Evolutionary conservation across 495 filamentous ascomycete species (phyloP).

Genomic region (Podospora didyma): DNA sequence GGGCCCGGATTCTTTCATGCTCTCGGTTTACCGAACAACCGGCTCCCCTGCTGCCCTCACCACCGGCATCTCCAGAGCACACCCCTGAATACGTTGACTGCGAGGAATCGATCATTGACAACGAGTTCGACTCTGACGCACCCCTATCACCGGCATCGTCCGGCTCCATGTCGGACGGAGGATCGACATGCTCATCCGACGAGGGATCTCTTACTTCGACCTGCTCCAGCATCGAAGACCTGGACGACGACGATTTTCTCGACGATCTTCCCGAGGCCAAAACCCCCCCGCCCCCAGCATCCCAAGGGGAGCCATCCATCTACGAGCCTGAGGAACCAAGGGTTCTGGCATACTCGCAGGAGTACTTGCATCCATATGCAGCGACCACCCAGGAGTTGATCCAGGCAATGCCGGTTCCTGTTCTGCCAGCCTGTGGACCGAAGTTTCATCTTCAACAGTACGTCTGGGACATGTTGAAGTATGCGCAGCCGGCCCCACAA

Average conservation of each 20-base stretch:
- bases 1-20: constrained; percentile 72
- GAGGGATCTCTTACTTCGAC: constrained; percentile 43
- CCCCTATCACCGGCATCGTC: constrained; percentile 39
- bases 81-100: constrained; percentile 39
- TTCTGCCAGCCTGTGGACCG: constrained; percentile 24
- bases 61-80: constrained; percentile 36
- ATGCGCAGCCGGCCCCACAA: constrained; percentile 28
- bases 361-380: constrained; percentile 39
- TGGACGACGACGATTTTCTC: constrained; percentile 38
- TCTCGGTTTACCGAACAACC: constrained; percentile 62
- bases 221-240: constrained; percentile 42
- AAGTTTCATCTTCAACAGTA: constrained; percentile 41
- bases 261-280: constrained; percentile 38
- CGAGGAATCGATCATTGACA: constrained; percentile 38
- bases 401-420: constrained; percentile 23
- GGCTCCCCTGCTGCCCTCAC: constrained; percentile 26
- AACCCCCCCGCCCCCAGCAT: constrained; percentile 33
- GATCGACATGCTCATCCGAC: constrained; percentile 45
- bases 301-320: constrained; percentile 26
- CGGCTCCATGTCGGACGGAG: constrained; percentile 36
- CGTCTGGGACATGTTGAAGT: constrained; percentile 41
- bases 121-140: constrained; percentile 29
- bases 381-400: constrained; percentile 13
- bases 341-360: constrained; percentile 31
- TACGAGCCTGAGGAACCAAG: constrained; percentile 40